Evolutionary conservation across 163 green algal genomes (phyloP).

Genomic region (Chloroidium sp.): DNA sequence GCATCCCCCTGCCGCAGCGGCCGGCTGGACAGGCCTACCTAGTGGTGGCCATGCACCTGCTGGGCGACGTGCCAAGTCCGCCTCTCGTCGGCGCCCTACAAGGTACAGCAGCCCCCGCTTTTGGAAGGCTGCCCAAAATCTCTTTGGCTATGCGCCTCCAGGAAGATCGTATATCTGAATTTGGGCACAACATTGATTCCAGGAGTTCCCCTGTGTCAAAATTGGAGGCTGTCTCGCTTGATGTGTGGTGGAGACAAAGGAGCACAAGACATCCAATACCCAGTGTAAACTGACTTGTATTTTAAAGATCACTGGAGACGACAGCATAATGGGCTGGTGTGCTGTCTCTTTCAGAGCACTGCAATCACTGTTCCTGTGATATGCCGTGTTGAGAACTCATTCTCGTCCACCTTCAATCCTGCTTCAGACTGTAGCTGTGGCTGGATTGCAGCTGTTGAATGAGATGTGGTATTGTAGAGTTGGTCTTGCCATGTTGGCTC

Average conservation of each 20-base stretch:
- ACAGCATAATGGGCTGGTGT: too few species aligned
- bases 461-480: too few species aligned
- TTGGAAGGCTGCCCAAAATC: background rate
- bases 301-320: too few species aligned
- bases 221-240: background rate
- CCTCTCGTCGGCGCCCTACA: conserved; percentile 77
- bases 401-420: too few species aligned
- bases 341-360: too few species aligned
- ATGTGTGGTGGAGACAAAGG: background rate
- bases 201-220: background rate
- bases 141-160: too few species aligned
- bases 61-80: conserved; percentile 85
- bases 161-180: too few species aligned
- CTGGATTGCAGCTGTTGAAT: background rate
- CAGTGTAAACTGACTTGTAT: too few species aligned
- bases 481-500: too few species aligned
- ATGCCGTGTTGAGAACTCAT: too few species aligned
- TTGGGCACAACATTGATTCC: background rate
- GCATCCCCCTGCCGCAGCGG: conserved; percentile 57
- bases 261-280: background rate
- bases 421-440: background rate
- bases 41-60: conserved; percentile 75
- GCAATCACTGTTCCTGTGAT: too few species aligned
- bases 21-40: conserved; percentile 63
- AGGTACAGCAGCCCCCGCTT: conserved; percentile 1